phyloP scores from a whole-genome alignment of 2,329 filamentous ascomycete species.

The Scopulariopsis brevicaulis region DNA sequence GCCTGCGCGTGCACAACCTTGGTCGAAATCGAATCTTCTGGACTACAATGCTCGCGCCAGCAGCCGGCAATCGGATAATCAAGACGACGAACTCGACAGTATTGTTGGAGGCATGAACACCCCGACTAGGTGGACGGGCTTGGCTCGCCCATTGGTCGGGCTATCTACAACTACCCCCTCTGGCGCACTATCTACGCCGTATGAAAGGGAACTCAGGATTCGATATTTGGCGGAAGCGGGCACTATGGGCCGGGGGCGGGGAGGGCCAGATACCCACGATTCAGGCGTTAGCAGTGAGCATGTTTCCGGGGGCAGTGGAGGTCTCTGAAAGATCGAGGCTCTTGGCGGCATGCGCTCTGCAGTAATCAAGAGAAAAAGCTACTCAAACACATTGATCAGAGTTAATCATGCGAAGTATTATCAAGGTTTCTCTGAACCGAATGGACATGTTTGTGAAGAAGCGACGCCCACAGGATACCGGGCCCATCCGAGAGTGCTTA shows the following conservation, averaged over 20 bases:
- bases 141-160: conserved; percentile 23
- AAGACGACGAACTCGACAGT: neutral
- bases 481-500: no score
- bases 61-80: neutral
- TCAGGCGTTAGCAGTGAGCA: neutral
- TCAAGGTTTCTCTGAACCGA: no score
- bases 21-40: neutral
- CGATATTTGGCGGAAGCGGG: conserved; percentile 3
- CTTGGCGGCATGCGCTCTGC: no score
- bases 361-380: no score
- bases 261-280: neutral
- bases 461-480: no score
- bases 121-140: conserved; percentile 34
- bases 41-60: neutral
- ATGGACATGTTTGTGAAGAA: no score
- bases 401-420: no score
- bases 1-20: neutral
- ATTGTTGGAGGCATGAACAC: conserved; percentile 20
- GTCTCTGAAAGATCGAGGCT: neutral
- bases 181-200: conserved; percentile 28
- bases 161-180: conserved; percentile 29
- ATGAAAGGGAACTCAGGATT: conserved; percentile 22
- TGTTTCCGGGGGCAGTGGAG: neutral
- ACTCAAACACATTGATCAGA: no score
- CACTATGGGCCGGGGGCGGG: neutral